These are phyloP conservation scores for Lagerstroemia fauriei DNA, from an alignment of 441 rosid genomes.

Conservation along the genomic window DNA sequence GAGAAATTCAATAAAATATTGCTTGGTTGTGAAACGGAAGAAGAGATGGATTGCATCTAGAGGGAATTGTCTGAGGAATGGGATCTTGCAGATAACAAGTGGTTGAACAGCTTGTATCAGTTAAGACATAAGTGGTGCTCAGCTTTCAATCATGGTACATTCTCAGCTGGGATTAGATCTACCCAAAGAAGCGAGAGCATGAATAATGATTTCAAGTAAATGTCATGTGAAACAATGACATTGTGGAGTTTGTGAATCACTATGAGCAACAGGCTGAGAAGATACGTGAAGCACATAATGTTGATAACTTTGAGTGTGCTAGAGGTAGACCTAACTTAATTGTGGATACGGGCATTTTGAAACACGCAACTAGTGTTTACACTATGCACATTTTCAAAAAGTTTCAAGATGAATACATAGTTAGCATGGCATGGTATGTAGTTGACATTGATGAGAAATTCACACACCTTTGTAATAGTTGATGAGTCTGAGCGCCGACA, in stretches of 20 bases:
- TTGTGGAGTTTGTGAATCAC: slow-evolving; percentile 5
- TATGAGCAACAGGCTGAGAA: slow-evolving; percentile 6
- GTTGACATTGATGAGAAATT: not conserved
- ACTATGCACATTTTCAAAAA: not conserved
- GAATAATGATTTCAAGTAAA: slow-evolving; percentile 7
- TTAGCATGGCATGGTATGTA: not conserved
- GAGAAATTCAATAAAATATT: slow-evolving; percentile 3
- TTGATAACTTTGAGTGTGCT: not conserved
- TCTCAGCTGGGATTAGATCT: slow-evolving; percentile 4
- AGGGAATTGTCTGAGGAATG: not conserved
- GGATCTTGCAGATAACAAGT: not conserved
- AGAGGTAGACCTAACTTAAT: not conserved
- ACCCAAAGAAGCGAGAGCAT: slow-evolving; percentile 19
- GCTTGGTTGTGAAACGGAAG: not conserved
- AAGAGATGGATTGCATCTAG: not conserved
- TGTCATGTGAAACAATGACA: not conserved
- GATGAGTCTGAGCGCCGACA: not conserved
- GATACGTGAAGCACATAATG: not conserved
- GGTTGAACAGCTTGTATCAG: slow-evolving; percentile 10
- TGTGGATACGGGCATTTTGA: not conserved
- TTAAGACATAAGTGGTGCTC: slow-evolving; percentile 9
- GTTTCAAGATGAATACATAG: not conserved
- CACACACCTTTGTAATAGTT: not conserved
- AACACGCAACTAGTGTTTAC: not conserved
- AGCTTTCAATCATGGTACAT: not conserved